Evolutionary conservation across 2,329 filamentous ascomycete genomes (phyloP).

Genomic region (Sclerotinia glacialis): DNA sequence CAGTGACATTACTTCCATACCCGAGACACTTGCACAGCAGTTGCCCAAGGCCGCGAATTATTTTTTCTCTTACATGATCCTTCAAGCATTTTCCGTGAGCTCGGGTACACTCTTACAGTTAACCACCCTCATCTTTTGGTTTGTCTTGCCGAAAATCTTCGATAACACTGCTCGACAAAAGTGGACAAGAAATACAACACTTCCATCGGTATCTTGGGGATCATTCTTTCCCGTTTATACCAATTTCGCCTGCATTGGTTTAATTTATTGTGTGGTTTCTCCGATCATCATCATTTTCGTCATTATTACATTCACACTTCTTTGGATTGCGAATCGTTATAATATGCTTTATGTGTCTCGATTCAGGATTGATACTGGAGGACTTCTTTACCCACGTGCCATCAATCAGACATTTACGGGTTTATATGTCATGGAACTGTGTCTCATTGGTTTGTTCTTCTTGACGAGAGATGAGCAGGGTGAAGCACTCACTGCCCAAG

Average conservation of each 20-base stretch:
- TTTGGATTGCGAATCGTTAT: slow-evolving; percentile 96
- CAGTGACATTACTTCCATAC: slow-evolving; percentile 58
- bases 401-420: slow-evolving; percentile 96
- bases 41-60: slow-evolving; percentile 89
- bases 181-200: slow-evolving; percentile 76
- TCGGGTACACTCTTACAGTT: slow-evolving; percentile 86
- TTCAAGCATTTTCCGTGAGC: slow-evolving; percentile 87
- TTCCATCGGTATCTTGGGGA: slow-evolving; percentile 82
- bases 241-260: slow-evolving; percentile 87
- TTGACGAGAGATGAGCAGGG: slow-evolving; percentile 59
- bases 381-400: slow-evolving; percentile 84
- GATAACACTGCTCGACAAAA: slow-evolving; percentile 82
- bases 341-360: slow-evolving; percentile 93
- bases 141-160: slow-evolving; percentile 72
- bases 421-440: slow-evolving; percentile 91
- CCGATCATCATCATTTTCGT: slow-evolving; percentile 92
- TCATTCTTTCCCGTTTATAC: slow-evolving; percentile 95
- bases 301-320: slow-evolving; percentile 82
- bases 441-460: slow-evolving; percentile 86
- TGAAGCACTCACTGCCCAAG: slow-evolving; percentile 65
- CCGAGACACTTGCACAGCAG: slow-evolving; percentile 70
- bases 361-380: slow-evolving; percentile 86
- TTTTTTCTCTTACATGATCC: slow-evolving; percentile 97
- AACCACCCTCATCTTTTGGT: slow-evolving; percentile 75
- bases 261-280: slow-evolving; percentile 85